These are phyloP conservation scores for Leccinum barrowsii DNA, from an alignment of 768 basidiomycete species.

Conservation along the genomic window DNA sequence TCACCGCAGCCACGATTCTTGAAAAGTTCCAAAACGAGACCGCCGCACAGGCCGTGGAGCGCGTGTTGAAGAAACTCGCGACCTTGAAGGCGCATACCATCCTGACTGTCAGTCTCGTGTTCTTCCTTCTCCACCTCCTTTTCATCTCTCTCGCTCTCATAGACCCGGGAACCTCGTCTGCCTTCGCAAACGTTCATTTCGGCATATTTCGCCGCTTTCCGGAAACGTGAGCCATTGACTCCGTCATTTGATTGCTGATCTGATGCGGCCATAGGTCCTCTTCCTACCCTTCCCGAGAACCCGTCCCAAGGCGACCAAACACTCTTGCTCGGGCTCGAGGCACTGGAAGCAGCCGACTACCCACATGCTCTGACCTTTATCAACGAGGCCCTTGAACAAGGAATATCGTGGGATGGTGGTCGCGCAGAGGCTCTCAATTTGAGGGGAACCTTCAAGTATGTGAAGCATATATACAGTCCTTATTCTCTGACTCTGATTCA, in stretches of 20 bases:
- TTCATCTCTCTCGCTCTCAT: neutral
- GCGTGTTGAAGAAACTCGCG: slow-evolving; percentile 85
- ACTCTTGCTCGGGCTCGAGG: slow-evolving; percentile 74
- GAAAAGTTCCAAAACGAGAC: slow-evolving; percentile 85
- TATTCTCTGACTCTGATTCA: neutral
- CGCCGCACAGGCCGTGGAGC: slow-evolving; percentile 80
- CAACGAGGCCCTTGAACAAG: slow-evolving; percentile 85
- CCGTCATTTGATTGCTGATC: neutral
- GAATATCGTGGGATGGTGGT: slow-evolving; percentile 68
- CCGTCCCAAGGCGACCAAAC: slow-evolving; percentile 83
- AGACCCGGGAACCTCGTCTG: slow-evolving; percentile 72
- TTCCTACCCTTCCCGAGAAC: slow-evolving; percentile 68
- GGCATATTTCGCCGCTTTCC: slow-evolving; percentile 96
- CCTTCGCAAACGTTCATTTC: slow-evolving; percentile 91
- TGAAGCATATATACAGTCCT: slow-evolving; percentile 4
- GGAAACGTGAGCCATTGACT: slow-evolving; percentile 55
- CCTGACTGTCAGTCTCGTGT: slow-evolving; percentile 47
- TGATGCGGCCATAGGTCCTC: slow-evolving; percentile 43
- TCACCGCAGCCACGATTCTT: slow-evolving; percentile 93
- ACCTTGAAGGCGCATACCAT: slow-evolving; percentile 64
- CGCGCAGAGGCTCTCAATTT: slow-evolving; percentile 90
- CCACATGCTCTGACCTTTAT: slow-evolving; percentile 72
- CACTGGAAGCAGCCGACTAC: slow-evolving; percentile 83
- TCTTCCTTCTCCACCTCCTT: neutral
- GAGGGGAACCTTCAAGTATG: slow-evolving; percentile 92